Conservation (phyloP, 306 rosid species). For the Lathyrus aphaca region DNA sequence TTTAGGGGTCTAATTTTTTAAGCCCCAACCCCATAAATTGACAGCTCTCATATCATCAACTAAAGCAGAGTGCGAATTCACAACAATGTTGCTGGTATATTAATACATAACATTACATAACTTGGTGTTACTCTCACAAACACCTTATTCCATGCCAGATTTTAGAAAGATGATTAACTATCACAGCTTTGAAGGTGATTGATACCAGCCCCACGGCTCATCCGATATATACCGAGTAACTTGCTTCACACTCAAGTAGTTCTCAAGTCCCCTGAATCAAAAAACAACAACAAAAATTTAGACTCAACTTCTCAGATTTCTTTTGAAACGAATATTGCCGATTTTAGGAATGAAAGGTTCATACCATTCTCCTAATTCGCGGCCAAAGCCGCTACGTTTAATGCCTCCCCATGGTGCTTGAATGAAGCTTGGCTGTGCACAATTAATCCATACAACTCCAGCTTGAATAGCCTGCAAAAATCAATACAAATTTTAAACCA, state of each 20-base stretch:
- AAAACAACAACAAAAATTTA: background rate
- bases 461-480: conserved; percentile 73
- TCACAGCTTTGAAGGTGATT: conserved; percentile 80
- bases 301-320: conserved; percentile 20
- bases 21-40: too few species aligned
- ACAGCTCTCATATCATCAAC: background rate
- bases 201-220: conserved; percentile 96
- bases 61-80: background rate
- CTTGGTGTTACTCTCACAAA: conserved; percentile 7
- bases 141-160: conserved; percentile 23
- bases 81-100: background rate
- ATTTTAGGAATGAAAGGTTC: conserved; percentile 30
- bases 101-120: background rate
- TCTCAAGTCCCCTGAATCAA: conserved; percentile 78
- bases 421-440: conserved; percentile 94
- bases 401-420: conserved; percentile 99
- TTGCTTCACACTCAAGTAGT: conserved; percentile 90
- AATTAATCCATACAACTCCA: conserved; percentile 95
- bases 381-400: conserved; percentile 96
- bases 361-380: conserved; percentile 98
- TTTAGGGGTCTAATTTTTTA: too few species aligned
- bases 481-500: conserved; percentile 13
- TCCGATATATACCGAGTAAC: conserved; percentile 71
- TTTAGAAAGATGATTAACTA: conserved; percentile 22
- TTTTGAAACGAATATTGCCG: background rate